Base-by-base conservation (phyloP, 495 filamentous ascomycete species). In the Pyrenula massariospora region DNA sequence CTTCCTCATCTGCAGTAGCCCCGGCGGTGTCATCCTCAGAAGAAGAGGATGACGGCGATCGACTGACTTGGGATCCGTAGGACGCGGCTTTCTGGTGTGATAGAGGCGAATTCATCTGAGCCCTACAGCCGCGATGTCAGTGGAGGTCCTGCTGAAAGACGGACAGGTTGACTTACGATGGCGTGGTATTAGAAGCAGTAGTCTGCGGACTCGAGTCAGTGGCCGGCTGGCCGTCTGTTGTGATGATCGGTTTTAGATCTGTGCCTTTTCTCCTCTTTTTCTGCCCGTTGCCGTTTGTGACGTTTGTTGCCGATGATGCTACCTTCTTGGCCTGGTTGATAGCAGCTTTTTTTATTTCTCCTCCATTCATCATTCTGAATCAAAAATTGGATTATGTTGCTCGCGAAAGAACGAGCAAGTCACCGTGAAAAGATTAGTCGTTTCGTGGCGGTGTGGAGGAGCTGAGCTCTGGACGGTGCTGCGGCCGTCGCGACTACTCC, bases 1-100 rank as follows among this genome's bases (percentile, higher is more conserved):
- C 94, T 71, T 98, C 93, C 72, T 98, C 93, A 62, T 98, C 93
- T 53, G 93, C 94, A 3, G 93, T 95, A 62, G 91, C 89, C 64
- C 94, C 89, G 64, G 90, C 79, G 59, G 87, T 87, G 58, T 95
- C 91, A 61, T 85, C 89, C 54, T 80, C 81, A 3, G 88, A 88
- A 23, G 87, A 88, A n/a, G 86, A 82, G 22, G 86, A 89, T 1
- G 83, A 83, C 12, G 86, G 85, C 24, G 90, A 93, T 36, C 86
- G 86, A 68, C 83, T 85, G 69, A 84, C 63, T 25, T 78, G 63
- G 55, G 70, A 70, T 47, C 68, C 63, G 60, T 75, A 72, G 19
- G 50, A 52, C 31, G 68, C 56, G 54, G 70, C 66, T 63, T 76
- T 78, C 59, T 74, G 72, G 64, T 71, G 75, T 57, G 66, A 68